Evolutionary conservation across 2,329 filamentous ascomycete genomes (phyloP).

Genomic region (Alternaria angustiovoidea): DNA sequence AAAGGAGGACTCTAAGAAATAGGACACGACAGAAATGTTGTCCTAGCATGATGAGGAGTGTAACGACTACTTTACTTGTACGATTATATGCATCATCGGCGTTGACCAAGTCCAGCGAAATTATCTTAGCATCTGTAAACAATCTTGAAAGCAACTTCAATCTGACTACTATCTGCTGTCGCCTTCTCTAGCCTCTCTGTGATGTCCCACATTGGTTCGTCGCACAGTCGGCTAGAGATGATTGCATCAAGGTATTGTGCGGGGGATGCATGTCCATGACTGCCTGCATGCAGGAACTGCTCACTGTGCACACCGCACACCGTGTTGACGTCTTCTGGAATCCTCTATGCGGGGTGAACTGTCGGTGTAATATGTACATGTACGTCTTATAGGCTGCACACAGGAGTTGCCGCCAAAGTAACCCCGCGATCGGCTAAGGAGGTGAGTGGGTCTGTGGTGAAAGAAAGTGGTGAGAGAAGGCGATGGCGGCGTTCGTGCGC

Average conservation of each 20-base stretch:
- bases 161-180: neutral
- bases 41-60: neutral
- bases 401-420: neutral
- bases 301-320: constrained; percentile 20
- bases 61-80: constrained; percentile 13
- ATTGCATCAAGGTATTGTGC: constrained; percentile 4
- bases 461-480: constrained; percentile 14
- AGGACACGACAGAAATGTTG: neutral
- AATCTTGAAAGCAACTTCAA: neutral
- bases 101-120: constrained; percentile 9
- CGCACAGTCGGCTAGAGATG: neutral
- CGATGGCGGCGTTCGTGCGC: constrained; percentile 5
- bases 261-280: constrained; percentile 17
- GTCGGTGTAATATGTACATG: constrained; percentile 16
- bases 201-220: neutral
- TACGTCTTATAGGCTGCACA: constrained; percentile 13
- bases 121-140: neutral
- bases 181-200: neutral
- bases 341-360: constrained; percentile 10
- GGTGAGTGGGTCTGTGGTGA: constrained; percentile 12
- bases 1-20: constrained; percentile 48
- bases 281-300: constrained; percentile 30
- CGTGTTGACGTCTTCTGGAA: constrained; percentile 18
- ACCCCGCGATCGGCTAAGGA: constrained; percentile 1
- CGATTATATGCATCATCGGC: constrained; percentile 18